These are phyloP conservation scores for Globisporangium recalcitrans DNA, from an alignment of 352 stramenopile genomes.

Conservation along the genomic window DNA sequence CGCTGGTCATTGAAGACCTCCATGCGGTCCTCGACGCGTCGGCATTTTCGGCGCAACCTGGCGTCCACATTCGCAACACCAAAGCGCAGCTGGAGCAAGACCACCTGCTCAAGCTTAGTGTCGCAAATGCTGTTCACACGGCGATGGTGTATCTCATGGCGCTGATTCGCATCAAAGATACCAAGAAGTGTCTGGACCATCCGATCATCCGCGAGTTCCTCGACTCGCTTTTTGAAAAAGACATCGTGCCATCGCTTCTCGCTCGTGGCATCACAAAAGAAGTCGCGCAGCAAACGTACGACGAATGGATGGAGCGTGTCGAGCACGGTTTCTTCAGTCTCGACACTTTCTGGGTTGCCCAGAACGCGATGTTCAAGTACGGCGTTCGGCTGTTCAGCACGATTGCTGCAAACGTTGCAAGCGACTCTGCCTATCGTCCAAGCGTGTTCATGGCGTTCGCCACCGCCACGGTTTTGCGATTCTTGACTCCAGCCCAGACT, in stretches of 20 bases:
- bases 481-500: constrained; percentile 35
- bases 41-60: constrained; percentile 27
- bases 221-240: constrained; percentile 70
- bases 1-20: constrained; percentile 67
- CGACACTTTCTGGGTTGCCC: constrained; percentile 90
- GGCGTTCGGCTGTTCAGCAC: constrained; percentile 35
- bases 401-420: constrained; percentile 20
- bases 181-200: constrained; percentile 24
- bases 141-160: constrained; percentile 83
- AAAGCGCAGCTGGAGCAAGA: constrained; percentile 59
- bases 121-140: constrained; percentile 91
- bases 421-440: constrained; percentile 24
- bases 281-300: constrained; percentile 38
- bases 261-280: constrained; percentile 25
- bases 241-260: constrained; percentile 65
- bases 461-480: constrained; percentile 41
- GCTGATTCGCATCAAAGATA: constrained; percentile 36
- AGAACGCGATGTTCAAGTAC: constrained; percentile 78
- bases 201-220: constrained; percentile 58
- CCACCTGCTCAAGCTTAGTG: constrained; percentile 87
- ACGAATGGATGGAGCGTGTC: constrained; percentile 86
- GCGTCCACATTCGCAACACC: constrained; percentile 41
- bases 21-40: constrained; percentile 26
- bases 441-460: constrained; percentile 47
- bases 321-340: constrained; percentile 87